Evolutionary conservation across 2,329 filamentous ascomycete species (phyloP), one percentile per base, ranked within the genome.

Genomic region (Teratosphaeria viscida): DNA sequence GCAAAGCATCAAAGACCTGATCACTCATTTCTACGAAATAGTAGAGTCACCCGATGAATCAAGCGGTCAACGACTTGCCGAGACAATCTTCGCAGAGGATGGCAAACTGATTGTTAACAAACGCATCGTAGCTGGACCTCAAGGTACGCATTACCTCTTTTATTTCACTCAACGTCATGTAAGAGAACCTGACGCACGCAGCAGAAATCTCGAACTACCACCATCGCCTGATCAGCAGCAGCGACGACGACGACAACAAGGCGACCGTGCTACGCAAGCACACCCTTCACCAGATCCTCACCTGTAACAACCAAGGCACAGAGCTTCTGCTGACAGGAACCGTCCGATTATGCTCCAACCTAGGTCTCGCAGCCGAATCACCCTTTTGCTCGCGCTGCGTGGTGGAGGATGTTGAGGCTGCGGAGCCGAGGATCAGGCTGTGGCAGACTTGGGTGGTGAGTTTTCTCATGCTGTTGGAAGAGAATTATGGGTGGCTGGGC

Each of bases 361-460:
- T 57, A 6, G 60, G 60, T 39, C 56, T 60, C 55, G 54, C 37
- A 19, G 60, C 59, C 27, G 54, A 59, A 29, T 59, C 58, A 7
- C 53, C 58, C 3, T 58, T 57, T 37, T 55, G 49, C 16, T 58
- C 60, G 16, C 32, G 58, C 27, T 60, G 60, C 49, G 55, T 62
- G 19, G 55, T 62, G 5, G 55, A 62, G 32, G 60, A 62, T 54
- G 56, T 55, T 10, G 10, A 32, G 23, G 52, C 54, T 35, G 14
- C 16, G 26, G 29, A 23, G 16, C 60, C 60, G 5, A 55, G 55
- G n/a, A 35, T 62, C 5, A 26, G 47, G 54, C 35, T 37, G 14
- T 62, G 60, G 60, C 60, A 62, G 43, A 43, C 47, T 16, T 62
- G 60, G 60, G 39, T 58, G 35, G 60, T 62, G 56, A 32, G 29